phyloP scores from a whole-genome alignment of 306 rosid species.

The Ziziphus jujuba region DNA sequence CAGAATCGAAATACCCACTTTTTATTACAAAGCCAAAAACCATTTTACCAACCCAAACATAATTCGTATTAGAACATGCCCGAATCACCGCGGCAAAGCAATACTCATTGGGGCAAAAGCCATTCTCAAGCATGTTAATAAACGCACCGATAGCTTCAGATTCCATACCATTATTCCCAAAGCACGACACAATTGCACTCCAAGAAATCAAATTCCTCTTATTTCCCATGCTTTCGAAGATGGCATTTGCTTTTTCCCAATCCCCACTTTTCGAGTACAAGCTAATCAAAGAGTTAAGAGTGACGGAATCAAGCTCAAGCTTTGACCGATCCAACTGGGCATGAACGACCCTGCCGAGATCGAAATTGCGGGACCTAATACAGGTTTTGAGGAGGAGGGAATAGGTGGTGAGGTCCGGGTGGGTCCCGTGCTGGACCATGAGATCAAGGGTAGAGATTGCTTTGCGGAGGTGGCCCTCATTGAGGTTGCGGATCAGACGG shows the following conservation, averaged over 20 bases:
- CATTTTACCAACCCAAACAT: background rate
- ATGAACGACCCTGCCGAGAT: conserved; percentile 22
- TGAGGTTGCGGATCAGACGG: conserved; percentile 11
- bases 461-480: conserved; percentile 16
- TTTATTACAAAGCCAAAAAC: conserved; percentile 18
- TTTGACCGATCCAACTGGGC: background rate
- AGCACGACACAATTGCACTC: conserved; percentile 27
- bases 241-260: background rate
- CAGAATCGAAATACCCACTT: conserved; percentile 13
- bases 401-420: conserved; percentile 19
- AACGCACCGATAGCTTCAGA: background rate
- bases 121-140: conserved; percentile 6
- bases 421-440: conserved; percentile 2
- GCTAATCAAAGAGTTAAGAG: conserved; percentile 17
- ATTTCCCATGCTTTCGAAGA: conserved; percentile 4
- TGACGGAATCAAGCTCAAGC: conserved; percentile 6
- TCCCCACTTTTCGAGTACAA: conserved; percentile 26
- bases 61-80: conserved; percentile 7
- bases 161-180: conserved; percentile 19
- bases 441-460: conserved; percentile 30
- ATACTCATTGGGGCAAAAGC: conserved; percentile 16
- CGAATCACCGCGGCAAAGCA: conserved; percentile 23
- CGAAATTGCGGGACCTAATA: conserved; percentile 25
- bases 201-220: conserved; percentile 23
- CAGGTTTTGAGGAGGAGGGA: conserved; percentile 33